Percentiles rank a stretch among this genome's conserved stretches.
phyloP scores from a whole-genome alignment of 768 basidiomycete genomes.

The Ramaria sp. region DNA sequence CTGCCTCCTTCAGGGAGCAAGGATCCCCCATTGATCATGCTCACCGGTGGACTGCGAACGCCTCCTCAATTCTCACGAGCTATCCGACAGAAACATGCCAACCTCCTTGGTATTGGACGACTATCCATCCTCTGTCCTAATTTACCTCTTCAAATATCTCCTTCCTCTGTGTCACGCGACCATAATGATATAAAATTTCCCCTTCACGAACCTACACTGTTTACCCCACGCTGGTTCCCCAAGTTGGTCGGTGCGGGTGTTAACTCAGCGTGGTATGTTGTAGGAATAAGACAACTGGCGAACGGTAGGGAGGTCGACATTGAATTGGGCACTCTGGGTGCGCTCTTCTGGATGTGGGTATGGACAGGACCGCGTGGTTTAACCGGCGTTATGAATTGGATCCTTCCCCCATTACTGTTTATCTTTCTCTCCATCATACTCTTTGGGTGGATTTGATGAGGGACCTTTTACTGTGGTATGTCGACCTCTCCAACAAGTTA shows the following conservation, averaged over 20 bases:
- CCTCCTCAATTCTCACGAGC: slow-evolving; percentile 43
- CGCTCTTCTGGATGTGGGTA: not conserved
- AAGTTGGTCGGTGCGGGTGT: slow-evolving; percentile 56
- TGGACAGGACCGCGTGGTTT: not conserved
- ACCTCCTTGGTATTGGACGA: slow-evolving; percentile 72
- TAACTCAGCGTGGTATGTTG: slow-evolving; percentile 54
- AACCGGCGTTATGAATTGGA: not conserved
- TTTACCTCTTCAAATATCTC: slow-evolving; percentile 29
- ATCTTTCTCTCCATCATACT: not conserved
- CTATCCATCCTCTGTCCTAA: slow-evolving; percentile 51
- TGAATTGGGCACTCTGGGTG: not conserved
- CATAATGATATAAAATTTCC: slow-evolving; percentile 5
- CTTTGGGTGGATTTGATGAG: not conserved
- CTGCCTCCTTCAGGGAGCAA: slow-evolving; percentile 16
- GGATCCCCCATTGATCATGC: slow-evolving; percentile 49
- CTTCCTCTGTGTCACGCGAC: slow-evolving; percentile 1
- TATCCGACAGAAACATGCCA: slow-evolving; percentile 43
- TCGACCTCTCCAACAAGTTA: too few relatives aligned
- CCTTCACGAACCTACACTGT: slow-evolving; percentile 6
- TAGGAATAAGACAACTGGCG: slow-evolving; percentile 45
- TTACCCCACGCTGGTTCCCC: slow-evolving; percentile 29
- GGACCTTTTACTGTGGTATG: too few relatives aligned
- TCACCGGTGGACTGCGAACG: slow-evolving; percentile 72
- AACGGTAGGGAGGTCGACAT: slow-evolving; percentile 9
- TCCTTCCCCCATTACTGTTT: not conserved